phyloP scores from a whole-genome alignment of 192 early-diverging fungal species.

The Geranomyces michiganensis region DNA sequence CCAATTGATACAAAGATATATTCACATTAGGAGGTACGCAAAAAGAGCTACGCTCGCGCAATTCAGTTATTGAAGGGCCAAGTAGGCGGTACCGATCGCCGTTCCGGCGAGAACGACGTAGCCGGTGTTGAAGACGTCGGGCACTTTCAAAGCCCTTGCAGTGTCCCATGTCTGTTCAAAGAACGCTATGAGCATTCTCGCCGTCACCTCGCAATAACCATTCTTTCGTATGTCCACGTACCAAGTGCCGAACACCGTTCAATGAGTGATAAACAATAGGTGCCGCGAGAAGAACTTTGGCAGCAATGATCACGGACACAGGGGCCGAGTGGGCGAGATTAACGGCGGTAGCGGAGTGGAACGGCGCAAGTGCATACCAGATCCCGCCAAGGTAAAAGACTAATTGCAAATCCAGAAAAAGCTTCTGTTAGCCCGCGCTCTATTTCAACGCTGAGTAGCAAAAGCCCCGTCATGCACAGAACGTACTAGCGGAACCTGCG shows the following conservation, averaged over 20 bases:
- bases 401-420: conserved; percentile 18
- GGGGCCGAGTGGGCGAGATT: conserved; percentile 71
- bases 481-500: conserved; percentile 67
- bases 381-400: conserved; percentile 44
- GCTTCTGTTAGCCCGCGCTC: no score
- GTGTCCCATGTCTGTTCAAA: conserved; percentile 78
- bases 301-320: conserved; percentile 63
- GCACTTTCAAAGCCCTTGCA: conserved; percentile 64
- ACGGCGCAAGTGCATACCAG: conserved; percentile 70
- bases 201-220: background rate
- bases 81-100: conserved; percentile 39
- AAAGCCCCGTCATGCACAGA: background rate
- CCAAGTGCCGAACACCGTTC: conserved; percentile 88
- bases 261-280: conserved; percentile 83
- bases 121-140: conserved; percentile 82
- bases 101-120: conserved; percentile 73
- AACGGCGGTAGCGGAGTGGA: conserved; percentile 70
- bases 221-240: conserved; percentile 34
- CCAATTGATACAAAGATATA: no score
- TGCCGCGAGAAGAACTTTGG: conserved; percentile 71
- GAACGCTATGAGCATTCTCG: background rate
- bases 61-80: conserved; percentile 28
- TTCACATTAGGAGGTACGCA: no score
- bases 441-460: no score
- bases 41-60: no score